phyloP scores from a whole-genome alignment of 73 alveolate genomes.

The Symbiodinium pilosum region DNA sequence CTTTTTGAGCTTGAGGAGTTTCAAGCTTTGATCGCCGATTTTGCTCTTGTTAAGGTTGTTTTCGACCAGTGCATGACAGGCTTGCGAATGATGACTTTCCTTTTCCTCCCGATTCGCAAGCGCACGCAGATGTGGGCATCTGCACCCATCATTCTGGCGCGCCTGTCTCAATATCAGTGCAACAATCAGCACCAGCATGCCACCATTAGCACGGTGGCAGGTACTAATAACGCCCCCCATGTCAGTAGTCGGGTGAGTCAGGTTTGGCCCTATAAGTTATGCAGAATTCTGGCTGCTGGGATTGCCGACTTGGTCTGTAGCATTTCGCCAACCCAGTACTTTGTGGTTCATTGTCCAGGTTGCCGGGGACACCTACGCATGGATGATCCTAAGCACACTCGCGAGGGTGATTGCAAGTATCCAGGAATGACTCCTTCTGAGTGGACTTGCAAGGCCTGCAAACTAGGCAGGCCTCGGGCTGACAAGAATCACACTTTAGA shows the following conservation, averaged over 20 bases:
- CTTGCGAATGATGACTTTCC: background rate
- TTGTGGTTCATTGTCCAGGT: background rate
- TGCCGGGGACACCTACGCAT: slow-evolving; percentile 3
- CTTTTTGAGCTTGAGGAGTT: background rate
- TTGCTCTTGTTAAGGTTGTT: too few species aligned
- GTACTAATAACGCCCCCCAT: background rate
- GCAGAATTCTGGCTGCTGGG: background rate
- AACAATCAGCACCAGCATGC: background rate
- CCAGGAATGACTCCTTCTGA: background rate
- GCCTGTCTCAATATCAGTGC: background rate
- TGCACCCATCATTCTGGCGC: background rate
- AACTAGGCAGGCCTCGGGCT: background rate
- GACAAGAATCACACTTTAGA: background rate
- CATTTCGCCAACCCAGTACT: too few species aligned
- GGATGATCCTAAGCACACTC: slow-evolving; percentile 26
- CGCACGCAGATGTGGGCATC: background rate
- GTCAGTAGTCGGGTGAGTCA: background rate
- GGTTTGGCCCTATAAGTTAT: slow-evolving; percentile 14
- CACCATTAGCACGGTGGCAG: too few species aligned
- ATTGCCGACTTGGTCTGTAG: background rate
- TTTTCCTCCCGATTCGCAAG: background rate
- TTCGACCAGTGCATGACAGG: slow-evolving; percentile 45
- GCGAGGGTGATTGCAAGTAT: background rate
- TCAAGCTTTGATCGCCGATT: background rate
- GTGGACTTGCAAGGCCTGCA: slow-evolving; percentile 23